Percentiles rank a stretch among this genome's conserved stretches.
phyloP scores from a whole-genome alignment of 306 rosid species.

The Corylus avellana region DNA sequence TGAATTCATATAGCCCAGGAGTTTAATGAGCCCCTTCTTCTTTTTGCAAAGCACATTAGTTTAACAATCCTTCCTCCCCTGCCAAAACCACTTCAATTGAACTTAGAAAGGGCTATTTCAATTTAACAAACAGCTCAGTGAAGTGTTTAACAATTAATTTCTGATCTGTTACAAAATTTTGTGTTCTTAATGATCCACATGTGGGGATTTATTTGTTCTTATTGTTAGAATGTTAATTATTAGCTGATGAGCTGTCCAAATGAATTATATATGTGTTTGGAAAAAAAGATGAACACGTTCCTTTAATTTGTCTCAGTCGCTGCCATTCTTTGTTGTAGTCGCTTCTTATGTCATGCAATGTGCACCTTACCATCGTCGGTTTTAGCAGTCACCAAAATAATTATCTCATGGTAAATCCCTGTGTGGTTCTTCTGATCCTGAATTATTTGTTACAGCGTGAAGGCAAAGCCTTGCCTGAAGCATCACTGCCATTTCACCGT shows the following conservation, averaged over 20 bases:
- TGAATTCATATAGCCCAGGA: conserved; percentile 13
- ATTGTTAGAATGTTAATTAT: conserved; percentile 7
- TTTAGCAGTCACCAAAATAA: neutral
- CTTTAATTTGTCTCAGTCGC: neutral
- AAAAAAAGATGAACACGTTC: neutral
- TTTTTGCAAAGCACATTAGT: conserved; percentile 4
- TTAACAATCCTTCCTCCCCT: conserved; percentile 18
- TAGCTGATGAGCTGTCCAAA: neutral
- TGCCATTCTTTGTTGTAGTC: neutral
- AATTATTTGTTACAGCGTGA: conserved; percentile 68
- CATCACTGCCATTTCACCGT: conserved; percentile 96
- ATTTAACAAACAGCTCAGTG: neutral
- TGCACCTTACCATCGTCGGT: conserved; percentile 2
- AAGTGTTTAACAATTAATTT: neutral
- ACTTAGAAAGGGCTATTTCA: conserved; percentile 4
- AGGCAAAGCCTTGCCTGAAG: conserved; percentile 97
- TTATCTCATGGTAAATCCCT: conserved; percentile 13
- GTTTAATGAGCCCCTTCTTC: conserved; percentile 7
- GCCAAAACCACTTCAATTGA: neutral
- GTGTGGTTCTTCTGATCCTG: conserved; percentile 22
- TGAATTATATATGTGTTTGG: neutral
- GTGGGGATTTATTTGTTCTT: neutral
- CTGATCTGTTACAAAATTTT: neutral
- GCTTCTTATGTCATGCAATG: neutral
- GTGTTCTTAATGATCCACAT: neutral